Base-by-base conservation (phyloP, 2,329 filamentous ascomycete genomes). In the Fusarium piperis region DNA sequence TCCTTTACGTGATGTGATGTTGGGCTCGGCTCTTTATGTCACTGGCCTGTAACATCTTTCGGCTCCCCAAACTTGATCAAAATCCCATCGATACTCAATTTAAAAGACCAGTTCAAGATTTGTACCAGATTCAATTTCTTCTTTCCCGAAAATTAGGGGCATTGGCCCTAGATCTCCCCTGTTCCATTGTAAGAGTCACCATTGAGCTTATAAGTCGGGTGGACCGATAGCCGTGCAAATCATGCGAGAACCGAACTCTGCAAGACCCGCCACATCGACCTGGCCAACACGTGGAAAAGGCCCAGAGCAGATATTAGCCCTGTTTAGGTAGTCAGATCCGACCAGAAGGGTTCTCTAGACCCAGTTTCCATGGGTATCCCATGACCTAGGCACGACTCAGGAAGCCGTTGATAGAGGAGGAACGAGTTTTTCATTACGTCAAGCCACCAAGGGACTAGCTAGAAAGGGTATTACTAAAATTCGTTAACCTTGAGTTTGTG, bases 1-100 rank as follows among this genome's bases (percentile, higher is more conserved):
- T 51, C 26, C 18, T 51, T 51, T 51, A 51, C 46, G 46, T 51
- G 46, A 51, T 51, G 46, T 51, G 46, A 51, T 51, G 46, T 16
- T 18, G 26, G 26, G 16, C 6, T n/a, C 46, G 46, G 46, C 11
- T 51, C 6, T 9, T 51, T 51, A 51, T 51, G 46, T 51, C 46
- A 51, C 46, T 30, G 4, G 13, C 16, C 46, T 26, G 46, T 11
- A 18, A 6, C 26, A n/a, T 51, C 4, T 51, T 5, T 32, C 16
- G 11, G 2, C 16, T 18, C 44, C 1, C 7, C 3, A 9, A 51
- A 3, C 6, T 46, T 16, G 38, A 26, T 4, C 13, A 26, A 6
- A 44, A n/a, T 16, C n/a, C n/a, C n/a, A 9, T 46, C 16, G 15
- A 12, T 7, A 46, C 12, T 28, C 3, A 0, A 46, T 7, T n/a